Conservation (phyloP, 495 filamentous ascomycete species). For the Penicillium daleae region DNA sequence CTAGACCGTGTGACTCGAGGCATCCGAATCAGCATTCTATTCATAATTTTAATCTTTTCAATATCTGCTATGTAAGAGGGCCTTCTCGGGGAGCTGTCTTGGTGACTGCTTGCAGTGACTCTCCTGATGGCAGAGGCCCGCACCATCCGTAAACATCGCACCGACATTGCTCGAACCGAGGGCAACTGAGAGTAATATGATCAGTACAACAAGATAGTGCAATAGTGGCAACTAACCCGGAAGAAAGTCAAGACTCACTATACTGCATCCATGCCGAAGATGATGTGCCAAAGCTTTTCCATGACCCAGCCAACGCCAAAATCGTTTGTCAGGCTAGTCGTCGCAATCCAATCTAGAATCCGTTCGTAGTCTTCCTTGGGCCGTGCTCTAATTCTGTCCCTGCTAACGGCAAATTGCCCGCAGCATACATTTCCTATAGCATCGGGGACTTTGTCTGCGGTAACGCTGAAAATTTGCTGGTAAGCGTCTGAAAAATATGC, state of each 20-base stretch:
- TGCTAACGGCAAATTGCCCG: slow-evolving; percentile 53
- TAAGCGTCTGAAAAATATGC: slow-evolving; percentile 41
- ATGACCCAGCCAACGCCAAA: slow-evolving; percentile 49
- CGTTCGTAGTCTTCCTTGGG: slow-evolving; percentile 46
- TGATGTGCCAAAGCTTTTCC: slow-evolving; percentile 49
- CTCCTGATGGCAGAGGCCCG: slow-evolving; percentile 40
- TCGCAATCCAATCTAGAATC: slow-evolving; percentile 47
- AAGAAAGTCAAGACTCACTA: slow-evolving; percentile 35
- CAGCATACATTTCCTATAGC: slow-evolving; percentile 52
- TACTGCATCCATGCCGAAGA: slow-evolving; percentile 45
- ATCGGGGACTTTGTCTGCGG: slow-evolving; percentile 35
- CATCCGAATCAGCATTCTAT: background rate
- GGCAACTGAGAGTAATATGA: slow-evolving; percentile 31
- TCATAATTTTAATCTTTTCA: background rate
- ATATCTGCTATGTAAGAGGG: background rate
- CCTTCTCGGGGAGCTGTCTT: background rate
- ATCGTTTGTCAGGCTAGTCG: slow-evolving; percentile 37
- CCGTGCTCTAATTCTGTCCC: slow-evolving; percentile 45
- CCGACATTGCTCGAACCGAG: slow-evolving; percentile 46
- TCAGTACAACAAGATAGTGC: slow-evolving; percentile 1
- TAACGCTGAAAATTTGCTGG: slow-evolving; percentile 36
- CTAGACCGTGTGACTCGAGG: too few species aligned
- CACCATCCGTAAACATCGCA: slow-evolving; percentile 51
- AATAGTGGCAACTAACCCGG: background rate
- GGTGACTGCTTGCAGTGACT: slow-evolving; percentile 26